Evolutionary conservation across 768 basidiomycete species (phyloP).

Genomic region (Kwoniella europaea): DNA sequence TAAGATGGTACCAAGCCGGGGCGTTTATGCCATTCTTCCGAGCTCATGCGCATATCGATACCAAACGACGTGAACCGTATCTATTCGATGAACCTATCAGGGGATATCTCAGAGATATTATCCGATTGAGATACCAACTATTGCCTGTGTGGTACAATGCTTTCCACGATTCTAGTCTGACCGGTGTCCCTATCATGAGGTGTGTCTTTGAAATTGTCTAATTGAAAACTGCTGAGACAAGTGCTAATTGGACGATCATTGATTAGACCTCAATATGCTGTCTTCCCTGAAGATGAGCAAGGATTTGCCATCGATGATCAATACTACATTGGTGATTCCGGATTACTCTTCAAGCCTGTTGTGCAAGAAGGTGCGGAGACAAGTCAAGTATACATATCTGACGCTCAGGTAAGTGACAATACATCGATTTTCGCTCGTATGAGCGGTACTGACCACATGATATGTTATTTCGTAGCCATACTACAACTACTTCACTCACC

Average conservation of each 20-base stretch:
- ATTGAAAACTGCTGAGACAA: no score
- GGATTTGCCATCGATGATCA: slow-evolving; percentile 94
- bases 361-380: slow-evolving; percentile 73
- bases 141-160: slow-evolving; percentile 97
- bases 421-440: not conserved
- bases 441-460: not conserved
- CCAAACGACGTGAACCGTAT: slow-evolving; percentile 95
- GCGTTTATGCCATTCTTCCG: slow-evolving; percentile 97
- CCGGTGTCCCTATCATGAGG: slow-evolving; percentile 82
- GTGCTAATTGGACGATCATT: not conserved
- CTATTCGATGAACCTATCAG: slow-evolving; percentile 88
- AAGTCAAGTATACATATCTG: slow-evolving; percentile 79
- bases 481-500: slow-evolving; percentile 86
- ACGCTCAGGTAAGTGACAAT: slow-evolving; percentile 66
- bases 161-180: slow-evolving; percentile 82
- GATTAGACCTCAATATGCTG: slow-evolving; percentile 87
- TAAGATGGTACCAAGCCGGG: slow-evolving; percentile 96
- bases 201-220: no score
- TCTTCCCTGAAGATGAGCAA: slow-evolving; percentile 83
- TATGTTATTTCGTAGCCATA: slow-evolving; percentile 68
- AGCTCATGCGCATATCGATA: slow-evolving; percentile 96
- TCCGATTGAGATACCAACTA: slow-evolving; percentile 82
- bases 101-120: slow-evolving; percentile 74
- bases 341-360: slow-evolving; percentile 89
- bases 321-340: slow-evolving; percentile 85